Conservation (phyloP, 73 alveolate genomes). For the Paramecium primaurelia region DNA sequence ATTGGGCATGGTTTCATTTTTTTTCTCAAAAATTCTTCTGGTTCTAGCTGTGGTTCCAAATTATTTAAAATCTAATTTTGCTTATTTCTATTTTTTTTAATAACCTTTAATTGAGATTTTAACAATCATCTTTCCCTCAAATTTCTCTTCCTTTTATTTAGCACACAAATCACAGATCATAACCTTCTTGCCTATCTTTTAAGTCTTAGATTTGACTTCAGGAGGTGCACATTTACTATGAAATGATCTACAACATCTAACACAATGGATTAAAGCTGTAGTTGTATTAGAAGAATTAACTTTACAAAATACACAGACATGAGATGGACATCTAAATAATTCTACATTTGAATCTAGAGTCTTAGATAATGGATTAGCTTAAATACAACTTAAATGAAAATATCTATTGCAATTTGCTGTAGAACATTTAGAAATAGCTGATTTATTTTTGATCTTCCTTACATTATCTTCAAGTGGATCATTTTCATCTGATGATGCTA, state of each 20-base stretch:
- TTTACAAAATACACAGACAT: slow-evolving; percentile 39
- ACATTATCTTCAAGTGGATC: slow-evolving; percentile 49
- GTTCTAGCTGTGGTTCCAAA: slow-evolving; percentile 17
- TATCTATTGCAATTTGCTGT: slow-evolving; percentile 59
- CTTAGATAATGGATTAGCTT: slow-evolving; percentile 44
- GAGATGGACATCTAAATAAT: slow-evolving; percentile 55
- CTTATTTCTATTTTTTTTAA: not conserved
- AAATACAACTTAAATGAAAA: slow-evolving; percentile 38
- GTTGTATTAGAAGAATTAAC: slow-evolving; percentile 35
- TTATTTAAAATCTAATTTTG: not conserved
- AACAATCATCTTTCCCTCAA: not conserved
- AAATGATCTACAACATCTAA: slow-evolving; percentile 56
- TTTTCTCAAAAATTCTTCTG: not conserved
- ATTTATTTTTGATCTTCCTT: not conserved
- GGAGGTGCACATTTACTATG: slow-evolving; percentile 44
- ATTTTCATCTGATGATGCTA: slow-evolving; percentile 19
- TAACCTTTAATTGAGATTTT: not conserved
- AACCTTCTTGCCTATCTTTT: slow-evolving; percentile 38
- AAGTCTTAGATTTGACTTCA: not conserved
- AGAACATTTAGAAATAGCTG: slow-evolving; percentile 43
- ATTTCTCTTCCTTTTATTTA: not conserved
- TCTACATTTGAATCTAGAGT: slow-evolving; percentile 27
- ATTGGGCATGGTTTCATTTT: not conserved
- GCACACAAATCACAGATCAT: slow-evolving; percentile 53
- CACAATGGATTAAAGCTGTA: slow-evolving; percentile 50